Evolutionary conservation across 495 filamentous ascomycete species (phyloP).

Genomic region (Penicillium cataractarum): DNA sequence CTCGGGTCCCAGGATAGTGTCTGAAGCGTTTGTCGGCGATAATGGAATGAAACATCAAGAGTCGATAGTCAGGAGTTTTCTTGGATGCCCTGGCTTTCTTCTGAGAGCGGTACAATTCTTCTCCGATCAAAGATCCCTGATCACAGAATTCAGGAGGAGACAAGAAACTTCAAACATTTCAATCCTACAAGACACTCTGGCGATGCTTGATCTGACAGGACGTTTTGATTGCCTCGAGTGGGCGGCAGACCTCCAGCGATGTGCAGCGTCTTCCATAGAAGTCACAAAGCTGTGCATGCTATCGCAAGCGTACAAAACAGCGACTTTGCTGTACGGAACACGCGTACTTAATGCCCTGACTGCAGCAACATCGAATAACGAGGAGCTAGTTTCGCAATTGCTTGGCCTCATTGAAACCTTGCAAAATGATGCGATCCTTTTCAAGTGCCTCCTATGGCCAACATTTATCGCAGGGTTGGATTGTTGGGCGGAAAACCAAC

Average conservation of each 20-base stretch:
- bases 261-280: slow-evolving; percentile 25
- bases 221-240: slow-evolving; percentile 25
- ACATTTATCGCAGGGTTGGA: slow-evolving; percentile 56
- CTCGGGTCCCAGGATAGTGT: neutral
- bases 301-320: slow-evolving; percentile 24
- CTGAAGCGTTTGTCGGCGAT: neutral
- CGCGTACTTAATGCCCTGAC: slow-evolving; percentile 17
- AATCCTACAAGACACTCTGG: slow-evolving; percentile 4
- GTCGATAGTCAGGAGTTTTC: slow-evolving; percentile 27
- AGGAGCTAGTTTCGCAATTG: slow-evolving; percentile 41
- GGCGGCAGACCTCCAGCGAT: slow-evolving; percentile 32
- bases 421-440: slow-evolving; percentile 42
- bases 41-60: slow-evolving; percentile 8
- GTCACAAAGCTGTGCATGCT: slow-evolving; percentile 11
- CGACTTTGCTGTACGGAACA: slow-evolving; percentile 21
- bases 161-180: slow-evolving; percentile 4
- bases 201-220: slow-evolving; percentile 16
- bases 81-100: slow-evolving; percentile 31
- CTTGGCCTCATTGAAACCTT: slow-evolving; percentile 43
- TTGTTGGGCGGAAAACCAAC: slow-evolving; percentile 9
- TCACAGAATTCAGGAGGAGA: neutral
- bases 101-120: slow-evolving; percentile 26
- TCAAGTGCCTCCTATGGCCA: slow-evolving; percentile 58
- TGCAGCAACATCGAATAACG: neutral
- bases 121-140: slow-evolving; percentile 21